Evolutionary conservation across 805 yeast species (phyloP).

Genomic region (Yamadazyma tumulicola): DNA sequence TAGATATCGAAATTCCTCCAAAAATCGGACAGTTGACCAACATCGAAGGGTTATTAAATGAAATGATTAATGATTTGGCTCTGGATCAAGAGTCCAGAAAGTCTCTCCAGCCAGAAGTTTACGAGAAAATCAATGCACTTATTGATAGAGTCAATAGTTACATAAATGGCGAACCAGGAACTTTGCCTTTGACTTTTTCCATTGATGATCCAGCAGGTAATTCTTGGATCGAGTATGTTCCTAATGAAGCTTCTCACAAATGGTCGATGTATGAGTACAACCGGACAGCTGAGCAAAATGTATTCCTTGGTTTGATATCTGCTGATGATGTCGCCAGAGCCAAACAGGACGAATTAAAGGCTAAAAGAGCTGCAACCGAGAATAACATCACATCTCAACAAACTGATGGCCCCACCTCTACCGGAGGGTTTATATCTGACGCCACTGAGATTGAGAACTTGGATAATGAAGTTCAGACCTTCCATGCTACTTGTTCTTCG

Average conservation of each 20-base stretch:
- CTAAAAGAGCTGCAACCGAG: conserved; percentile 39
- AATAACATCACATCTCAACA: conserved; percentile 29
- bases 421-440: conserved; percentile 61
- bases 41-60: conserved; percentile 81
- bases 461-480: conserved; percentile 87
- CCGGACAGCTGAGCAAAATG: conserved; percentile 87
- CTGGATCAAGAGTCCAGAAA: conserved; percentile 81
- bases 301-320: conserved; percentile 74
- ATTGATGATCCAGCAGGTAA: conserved; percentile 96
- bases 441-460: conserved; percentile 80
- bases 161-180: conserved; percentile 62
- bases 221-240: conserved; percentile 89
- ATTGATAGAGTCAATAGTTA: conserved; percentile 56
- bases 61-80: conserved; percentile 77
- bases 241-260: conserved; percentile 84
- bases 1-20: conserved; percentile 93
- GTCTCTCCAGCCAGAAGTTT: conserved; percentile 67
- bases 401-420: conserved; percentile 20
- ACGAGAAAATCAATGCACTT: conserved; percentile 70
- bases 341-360: conserved; percentile 46
- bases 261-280: conserved; percentile 83
- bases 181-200: conserved; percentile 71
- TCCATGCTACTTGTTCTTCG: conserved; percentile 87
- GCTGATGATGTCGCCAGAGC: conserved; percentile 56
- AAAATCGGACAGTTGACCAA: conserved; percentile 91